A percentile compares a stretch with the other conserved stretches of the same genome.
Conservation (phyloP, 2,329 filamentous ascomycete species). For the Calonectria hongkongensis region DNA sequence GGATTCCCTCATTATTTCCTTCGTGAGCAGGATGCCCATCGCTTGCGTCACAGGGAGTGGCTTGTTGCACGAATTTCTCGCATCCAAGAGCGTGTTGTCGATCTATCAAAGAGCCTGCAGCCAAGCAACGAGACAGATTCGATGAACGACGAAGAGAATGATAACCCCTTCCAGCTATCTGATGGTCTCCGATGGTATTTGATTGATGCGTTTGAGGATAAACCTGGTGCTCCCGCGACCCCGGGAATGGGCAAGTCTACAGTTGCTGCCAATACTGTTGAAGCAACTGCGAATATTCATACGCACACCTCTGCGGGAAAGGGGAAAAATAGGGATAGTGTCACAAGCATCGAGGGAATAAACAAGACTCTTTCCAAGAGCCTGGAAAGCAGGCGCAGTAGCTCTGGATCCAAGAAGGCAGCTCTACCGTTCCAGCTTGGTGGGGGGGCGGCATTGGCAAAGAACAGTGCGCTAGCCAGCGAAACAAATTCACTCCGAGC, state of each 20-base stretch:
- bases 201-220: constrained; percentile 94
- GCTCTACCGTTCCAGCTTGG: constrained; percentile 72
- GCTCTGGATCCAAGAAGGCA: constrained; percentile 86
- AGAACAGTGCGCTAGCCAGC: constrained; percentile 72
- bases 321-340: constrained; percentile 66
- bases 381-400: constrained; percentile 92
- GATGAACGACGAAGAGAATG: constrained; percentile 82
- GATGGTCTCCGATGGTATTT: constrained; percentile 98
- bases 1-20: constrained; percentile 98
- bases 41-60: constrained; percentile 91
- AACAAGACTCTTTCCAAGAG: constrained; percentile 89
- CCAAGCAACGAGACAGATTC: constrained; percentile 69
- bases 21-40: constrained; percentile 92
- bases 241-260: constrained; percentile 94
- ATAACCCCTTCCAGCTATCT: constrained; percentile 97
- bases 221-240: constrained; percentile 91
- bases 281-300: constrained; percentile 85
- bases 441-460: constrained; percentile 64
- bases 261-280: constrained; percentile 89
- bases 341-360: constrained; percentile 80
- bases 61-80: constrained; percentile 95
- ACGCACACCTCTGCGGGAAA: constrained; percentile 68
- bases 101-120: constrained; percentile 86
- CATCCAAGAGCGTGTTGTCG: constrained; percentile 94
- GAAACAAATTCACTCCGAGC: constrained; percentile 76